Evolutionary conservation across 805 yeast genomes (phyloP).

Genomic region (Saturnispora mendoncae): DNA sequence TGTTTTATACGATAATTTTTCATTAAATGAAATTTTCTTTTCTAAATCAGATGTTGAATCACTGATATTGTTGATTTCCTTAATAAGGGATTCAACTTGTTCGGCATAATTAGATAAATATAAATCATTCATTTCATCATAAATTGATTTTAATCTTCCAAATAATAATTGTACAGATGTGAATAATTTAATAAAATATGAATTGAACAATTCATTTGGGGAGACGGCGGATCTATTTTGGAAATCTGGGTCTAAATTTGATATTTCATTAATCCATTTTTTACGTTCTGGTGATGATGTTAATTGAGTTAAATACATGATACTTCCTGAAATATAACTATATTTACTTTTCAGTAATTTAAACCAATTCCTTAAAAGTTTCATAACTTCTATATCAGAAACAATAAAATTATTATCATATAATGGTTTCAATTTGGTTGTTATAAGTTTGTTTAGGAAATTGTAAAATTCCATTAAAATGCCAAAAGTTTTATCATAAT

Average conservation of each 20-base stretch:
- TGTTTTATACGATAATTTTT: slow-evolving; percentile 22
- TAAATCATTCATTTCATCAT: slow-evolving; percentile 16
- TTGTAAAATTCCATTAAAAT: slow-evolving; percentile 20
- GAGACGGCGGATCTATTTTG: slow-evolving; percentile 23
- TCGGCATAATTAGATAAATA: slow-evolving; percentile 13
- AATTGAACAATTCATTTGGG: slow-evolving; percentile 24
- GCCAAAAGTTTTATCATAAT: slow-evolving; percentile 25
- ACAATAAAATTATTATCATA: slow-evolving; percentile 25
- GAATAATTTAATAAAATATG: slow-evolving; percentile 26
- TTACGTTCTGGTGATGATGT: slow-evolving; percentile 21
- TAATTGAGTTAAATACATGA: slow-evolving; percentile 24
- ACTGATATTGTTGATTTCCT: slow-evolving; percentile 21
- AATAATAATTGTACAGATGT: slow-evolving; percentile 25
- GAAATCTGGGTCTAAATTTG: slow-evolving; percentile 16
- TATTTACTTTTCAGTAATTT: slow-evolving; percentile 21
- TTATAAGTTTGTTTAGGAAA: slow-evolving; percentile 22
- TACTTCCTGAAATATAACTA: slow-evolving; percentile 23
- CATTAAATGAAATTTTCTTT: slow-evolving; percentile 25
- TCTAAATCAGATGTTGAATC: slow-evolving; percentile 27
- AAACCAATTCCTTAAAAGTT: slow-evolving; percentile 22
- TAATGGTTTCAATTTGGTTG: slow-evolving; percentile 20
- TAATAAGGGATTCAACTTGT: slow-evolving; percentile 17
- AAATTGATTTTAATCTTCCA: slow-evolving; percentile 19
- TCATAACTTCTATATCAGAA: slow-evolving; percentile 22
- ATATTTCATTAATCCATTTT: slow-evolving; percentile 19